Percentiles rank a stretch among this genome's conserved stretches.
phyloP scores from a whole-genome alignment of 2,329 filamentous ascomycete genomes.

The Penicillium olsonii region DNA sequence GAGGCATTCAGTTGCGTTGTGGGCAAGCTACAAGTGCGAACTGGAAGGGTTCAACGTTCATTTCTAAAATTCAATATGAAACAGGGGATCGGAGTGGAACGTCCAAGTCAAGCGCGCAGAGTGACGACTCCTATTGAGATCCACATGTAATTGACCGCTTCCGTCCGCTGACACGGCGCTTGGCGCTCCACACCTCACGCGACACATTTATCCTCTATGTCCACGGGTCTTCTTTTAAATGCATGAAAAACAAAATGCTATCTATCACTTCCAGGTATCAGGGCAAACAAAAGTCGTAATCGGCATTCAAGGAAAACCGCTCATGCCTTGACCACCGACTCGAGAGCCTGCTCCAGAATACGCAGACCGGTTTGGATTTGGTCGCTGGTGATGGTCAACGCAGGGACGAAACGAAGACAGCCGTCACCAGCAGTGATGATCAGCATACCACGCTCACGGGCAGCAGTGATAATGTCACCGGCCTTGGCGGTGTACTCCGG shows the following conservation, averaged over 20 bases:
- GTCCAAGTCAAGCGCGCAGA: slow-evolving; percentile 3
- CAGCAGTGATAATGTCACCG: slow-evolving; percentile 72
- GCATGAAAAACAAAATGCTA: background rate
- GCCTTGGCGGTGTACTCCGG: slow-evolving; percentile 60
- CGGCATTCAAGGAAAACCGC: slow-evolving; percentile 12
- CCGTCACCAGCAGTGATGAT: slow-evolving; percentile 93
- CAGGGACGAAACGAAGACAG: slow-evolving; percentile 88
- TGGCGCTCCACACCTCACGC: background rate
- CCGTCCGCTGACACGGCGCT: background rate
- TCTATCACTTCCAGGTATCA: slow-evolving; percentile 17
- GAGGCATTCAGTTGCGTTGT: slow-evolving; percentile 27
- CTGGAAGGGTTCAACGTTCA: background rate
- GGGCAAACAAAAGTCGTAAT: slow-evolving; percentile 17
- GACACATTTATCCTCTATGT: slow-evolving; percentile 11
- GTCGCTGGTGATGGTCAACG: slow-evolving; percentile 74
- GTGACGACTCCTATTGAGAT: slow-evolving; percentile 8
- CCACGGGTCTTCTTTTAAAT: slow-evolving; percentile 10
- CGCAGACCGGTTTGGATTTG: slow-evolving; percentile 78
- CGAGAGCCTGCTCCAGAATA: slow-evolving; percentile 71
- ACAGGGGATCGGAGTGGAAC: background rate
- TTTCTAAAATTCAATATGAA: background rate
- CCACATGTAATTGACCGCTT: slow-evolving; percentile 13
- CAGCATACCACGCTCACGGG: slow-evolving; percentile 81
- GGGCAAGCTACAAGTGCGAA: slow-evolving; percentile 7
- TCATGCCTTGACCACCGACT: slow-evolving; percentile 47